phyloP scores from a whole-genome alignment of 1,284 basidiomycete species.

The Erythrobasidium hasegawianum region DNA sequence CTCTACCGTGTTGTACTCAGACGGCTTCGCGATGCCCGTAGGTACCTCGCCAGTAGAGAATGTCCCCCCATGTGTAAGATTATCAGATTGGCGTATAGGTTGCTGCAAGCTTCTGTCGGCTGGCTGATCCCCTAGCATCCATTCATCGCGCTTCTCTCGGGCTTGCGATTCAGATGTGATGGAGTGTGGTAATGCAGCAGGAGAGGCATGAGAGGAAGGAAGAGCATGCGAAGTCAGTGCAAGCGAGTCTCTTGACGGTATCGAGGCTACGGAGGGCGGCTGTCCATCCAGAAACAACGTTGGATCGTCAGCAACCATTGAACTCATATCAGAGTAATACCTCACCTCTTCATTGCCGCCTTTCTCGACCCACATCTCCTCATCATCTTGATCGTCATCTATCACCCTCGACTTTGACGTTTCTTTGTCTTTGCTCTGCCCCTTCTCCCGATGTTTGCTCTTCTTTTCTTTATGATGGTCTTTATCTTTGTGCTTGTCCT shows the following conservation, averaged over 20 bases:
- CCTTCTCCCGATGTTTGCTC: background rate
- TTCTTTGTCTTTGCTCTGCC: no score
- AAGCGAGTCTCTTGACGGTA: constrained; percentile 22
- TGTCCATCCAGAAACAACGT: no score
- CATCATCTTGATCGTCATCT: constrained; percentile 22
- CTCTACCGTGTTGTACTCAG: constrained; percentile 16
- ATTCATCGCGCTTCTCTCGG: constrained; percentile 23
- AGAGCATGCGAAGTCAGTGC: constrained; percentile 29
- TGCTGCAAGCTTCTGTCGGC: background rate
- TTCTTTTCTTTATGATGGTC: constrained; percentile 10
- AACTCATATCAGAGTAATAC: no score
- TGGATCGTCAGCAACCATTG: background rate
- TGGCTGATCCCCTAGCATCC: constrained; percentile 24
- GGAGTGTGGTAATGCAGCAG: constrained; percentile 16
- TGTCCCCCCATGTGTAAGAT: constrained; percentile 38
- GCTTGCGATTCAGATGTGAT: constrained; percentile 18
- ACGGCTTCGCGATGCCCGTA: constrained; percentile 16
- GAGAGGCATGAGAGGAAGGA: constrained; percentile 4
- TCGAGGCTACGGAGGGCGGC: constrained; percentile 19
- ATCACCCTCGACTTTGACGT: constrained; percentile 15
- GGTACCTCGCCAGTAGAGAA: constrained; percentile 35
- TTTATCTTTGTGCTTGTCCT: background rate
- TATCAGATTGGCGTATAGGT: constrained; percentile 13
- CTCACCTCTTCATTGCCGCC: constrained; percentile 25
- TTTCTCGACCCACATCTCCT: constrained; percentile 45